Conservation (phyloP, 495 filamentous ascomycete genomes). For the Elasticomyces elasticus region DNA sequence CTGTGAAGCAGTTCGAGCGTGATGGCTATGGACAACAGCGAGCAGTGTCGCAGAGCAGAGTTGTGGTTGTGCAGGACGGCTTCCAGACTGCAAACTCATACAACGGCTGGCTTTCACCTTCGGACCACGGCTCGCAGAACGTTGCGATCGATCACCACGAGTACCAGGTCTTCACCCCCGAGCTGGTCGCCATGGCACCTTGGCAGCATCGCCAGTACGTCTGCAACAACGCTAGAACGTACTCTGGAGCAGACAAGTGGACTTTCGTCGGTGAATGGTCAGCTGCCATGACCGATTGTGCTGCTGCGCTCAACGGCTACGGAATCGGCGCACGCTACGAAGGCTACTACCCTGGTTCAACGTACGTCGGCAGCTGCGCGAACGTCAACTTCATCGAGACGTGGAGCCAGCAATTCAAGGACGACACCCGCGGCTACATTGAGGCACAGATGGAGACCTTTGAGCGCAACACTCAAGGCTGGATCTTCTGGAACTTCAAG, state of each 20-base stretch:
- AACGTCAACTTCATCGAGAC: conserved; percentile 31
- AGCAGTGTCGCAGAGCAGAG: conserved; percentile 40
- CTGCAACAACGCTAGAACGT: conserved; percentile 34
- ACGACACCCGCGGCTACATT: conserved; percentile 35
- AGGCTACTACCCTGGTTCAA: conserved; percentile 33
- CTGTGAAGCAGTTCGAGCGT: conserved; percentile 54
- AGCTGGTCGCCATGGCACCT: conserved; percentile 27
- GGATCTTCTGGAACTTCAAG: conserved; percentile 38
- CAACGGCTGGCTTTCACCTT: conserved; percentile 36
- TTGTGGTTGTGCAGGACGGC: conserved; percentile 59
- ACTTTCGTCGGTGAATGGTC: conserved; percentile 45
- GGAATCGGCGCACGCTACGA: conserved; percentile 59
- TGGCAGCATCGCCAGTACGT: conserved; percentile 37
- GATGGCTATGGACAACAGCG: conserved; percentile 50
- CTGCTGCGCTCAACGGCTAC: conserved; percentile 58
- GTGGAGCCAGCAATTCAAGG: conserved; percentile 30
- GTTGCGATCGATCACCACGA: conserved; percentile 42
- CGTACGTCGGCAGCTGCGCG: conserved; percentile 33
- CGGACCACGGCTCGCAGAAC: conserved; percentile 30
- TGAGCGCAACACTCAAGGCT: conserved; percentile 36
- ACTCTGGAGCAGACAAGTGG: conserved; percentile 38
- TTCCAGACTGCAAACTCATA: conserved; percentile 40
- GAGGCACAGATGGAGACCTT: conserved; percentile 40
- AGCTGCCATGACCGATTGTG: conserved; percentile 66
- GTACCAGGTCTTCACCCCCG: conserved; percentile 39